Evolutionary conservation across 805 yeast genomes (phyloP), one percentile per base, ranked within the genome.

Genomic region (Candida palmyrensis): DNA sequence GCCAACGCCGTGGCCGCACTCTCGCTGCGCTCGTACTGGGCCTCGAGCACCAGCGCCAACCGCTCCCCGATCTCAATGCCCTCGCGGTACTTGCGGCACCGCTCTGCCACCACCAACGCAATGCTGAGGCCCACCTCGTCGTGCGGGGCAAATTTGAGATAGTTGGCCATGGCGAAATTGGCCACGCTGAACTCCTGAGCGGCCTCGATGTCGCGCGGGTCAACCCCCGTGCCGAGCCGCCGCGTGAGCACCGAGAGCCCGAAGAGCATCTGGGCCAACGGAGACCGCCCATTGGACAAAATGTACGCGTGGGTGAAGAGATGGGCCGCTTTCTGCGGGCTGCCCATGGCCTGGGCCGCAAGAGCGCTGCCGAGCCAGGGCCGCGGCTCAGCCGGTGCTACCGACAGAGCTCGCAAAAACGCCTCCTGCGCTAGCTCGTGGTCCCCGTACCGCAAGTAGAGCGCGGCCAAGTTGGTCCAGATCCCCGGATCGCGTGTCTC

Each of bases 291-390:
- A 48, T 80, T 80, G 2, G 96, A 77, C 30, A 90, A 59, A 9
- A 78, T 71, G 44, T 73, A 83, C 0, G 96, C 84, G 56, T 92
- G 97, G 1, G 84, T 80, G 47, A 79, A 79, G 31, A 84, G 53
- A 10, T 70, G 64, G 4, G 68, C 51, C 0, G 95, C 79, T n/a
- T 62, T 66, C 1, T 52, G 55, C 0, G 26, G 25, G 30, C 79
- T 70, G 2, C 82, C 85, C 9, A 50, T 44, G 1, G 67, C 73
- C 5, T 69, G 59, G 1, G 75, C 66, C 1, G 78, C 54, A 22
- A 90, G 50, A 0, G 96, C 97, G 47, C 80, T 78, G 1, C 96
- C 96, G 20, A 84, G 53, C 97, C 97, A 92, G 0, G 96, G 75
- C 5, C 65, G 66, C 0, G 84, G 66, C 32, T 69, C 71, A 33